Evolutionary conservation across 768 basidiomycete genomes (phyloP), one percentile per base, ranked within the genome.

Genomic region (Boletus pseudo-olivaceus): DNA sequence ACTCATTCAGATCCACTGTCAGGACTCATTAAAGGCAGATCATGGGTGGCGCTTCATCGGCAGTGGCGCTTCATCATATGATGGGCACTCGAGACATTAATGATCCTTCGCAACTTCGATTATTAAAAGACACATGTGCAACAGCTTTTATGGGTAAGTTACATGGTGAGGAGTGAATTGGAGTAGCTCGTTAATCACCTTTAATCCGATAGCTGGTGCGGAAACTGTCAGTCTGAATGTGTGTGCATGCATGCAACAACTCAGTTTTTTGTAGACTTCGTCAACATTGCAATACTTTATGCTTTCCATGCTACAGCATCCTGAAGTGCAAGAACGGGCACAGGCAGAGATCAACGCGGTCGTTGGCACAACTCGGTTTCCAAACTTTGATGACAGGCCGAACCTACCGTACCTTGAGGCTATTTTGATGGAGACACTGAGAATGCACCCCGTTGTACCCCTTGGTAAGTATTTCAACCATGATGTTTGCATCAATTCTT

Each of bases 241-340:
- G 1, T 43, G 2, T 27, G n/a, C 12, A 19, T 32, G 29, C 6
- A 9, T 51, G 10, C 52, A 15, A 43, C 7, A 32, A 15, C 30
- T 56, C 30, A 45, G 3, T 33, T 14, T 53, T 46, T 48, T 10
- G 17, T 27, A 61, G 58, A 50, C 53, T 3, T n/a, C 45, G 1
- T 39, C 66, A 1, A 56, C 52, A 12, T 33, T 60, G 41, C 53
- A 53, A 23, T 51, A 41, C 2, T 73, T 75, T 51, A 56, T 73
- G 53, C 57, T 73, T n/a, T 66, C 64, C 12, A 74, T 73, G 67
- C 29, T 66, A 8, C 51, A 55, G 7, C 39, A 71, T 48, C 73
- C 73, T 1, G 66, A 67, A 9, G 62, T 68, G n/a, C 72, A 74
- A 43, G 42, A 49, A 11, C 56, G 53, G 23, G 72, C 72, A 29